phyloP scores from a whole-genome alignment of 805 yeast genomes.

The Candida endomychidarum region DNA sequence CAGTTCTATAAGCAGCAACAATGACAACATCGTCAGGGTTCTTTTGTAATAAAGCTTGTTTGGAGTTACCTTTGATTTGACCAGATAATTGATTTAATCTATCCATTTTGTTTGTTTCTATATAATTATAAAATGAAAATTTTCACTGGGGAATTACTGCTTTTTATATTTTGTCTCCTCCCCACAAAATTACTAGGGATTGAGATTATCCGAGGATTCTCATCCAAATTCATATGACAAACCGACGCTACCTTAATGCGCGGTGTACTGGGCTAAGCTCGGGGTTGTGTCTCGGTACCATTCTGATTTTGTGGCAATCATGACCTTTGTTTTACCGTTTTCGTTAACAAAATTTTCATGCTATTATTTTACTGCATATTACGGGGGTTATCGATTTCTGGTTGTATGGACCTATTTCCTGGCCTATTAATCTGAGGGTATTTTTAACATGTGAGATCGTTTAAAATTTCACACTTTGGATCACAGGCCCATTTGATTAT shows the following conservation, averaged over 20 bases:
- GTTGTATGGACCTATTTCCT: too few species aligned
- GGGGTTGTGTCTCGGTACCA: too few species aligned
- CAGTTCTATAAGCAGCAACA: constrained; percentile 87
- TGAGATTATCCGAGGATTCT: constrained; percentile 9
- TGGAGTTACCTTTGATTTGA: constrained; percentile 41
- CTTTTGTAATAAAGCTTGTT: constrained; percentile 49
- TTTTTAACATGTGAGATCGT: too few species aligned
- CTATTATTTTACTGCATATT: too few species aligned
- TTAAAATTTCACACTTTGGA: too few species aligned
- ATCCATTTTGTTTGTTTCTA: constrained; percentile 29
- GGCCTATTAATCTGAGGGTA: too few species aligned
- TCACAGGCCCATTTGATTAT: too few species aligned
- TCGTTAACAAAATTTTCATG: too few species aligned
- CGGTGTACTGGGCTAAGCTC: neutral
- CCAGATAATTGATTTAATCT: constrained; percentile 48
- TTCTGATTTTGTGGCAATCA: too few species aligned
- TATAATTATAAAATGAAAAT: neutral
- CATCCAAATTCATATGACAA: constrained; percentile 5
- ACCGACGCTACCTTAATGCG: neutral
- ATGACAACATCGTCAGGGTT: constrained; percentile 88
- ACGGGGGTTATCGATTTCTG: too few species aligned
- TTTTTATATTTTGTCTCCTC: constrained; percentile 4
- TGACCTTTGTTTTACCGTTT: too few species aligned
- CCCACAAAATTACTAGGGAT: constrained; percentile 7
- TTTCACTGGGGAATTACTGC: constrained; percentile 1